phyloP scores from a whole-genome alignment of 345 rosid genomes.

The Garcia nutans region DNA sequence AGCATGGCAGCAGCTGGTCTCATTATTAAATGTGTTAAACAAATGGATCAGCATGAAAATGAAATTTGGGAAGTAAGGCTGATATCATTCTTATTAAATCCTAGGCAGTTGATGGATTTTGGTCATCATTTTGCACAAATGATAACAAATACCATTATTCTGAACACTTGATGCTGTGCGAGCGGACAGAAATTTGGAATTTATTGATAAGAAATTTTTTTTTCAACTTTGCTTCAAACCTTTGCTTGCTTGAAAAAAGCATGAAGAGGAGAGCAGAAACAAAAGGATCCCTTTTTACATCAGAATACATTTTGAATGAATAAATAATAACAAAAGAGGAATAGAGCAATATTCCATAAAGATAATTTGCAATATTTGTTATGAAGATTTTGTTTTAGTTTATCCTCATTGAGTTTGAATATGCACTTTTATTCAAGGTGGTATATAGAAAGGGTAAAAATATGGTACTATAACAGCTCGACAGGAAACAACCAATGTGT shows the following conservation, averaged over 20 bases:
- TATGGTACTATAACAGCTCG: background rate
- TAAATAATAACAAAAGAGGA: background rate
- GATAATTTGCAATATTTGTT: background rate
- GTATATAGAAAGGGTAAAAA: too few relatives aligned
- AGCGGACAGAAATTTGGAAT: background rate
- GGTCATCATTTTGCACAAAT: too few relatives aligned
- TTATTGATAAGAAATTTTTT: too few relatives aligned
- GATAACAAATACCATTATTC: too few relatives aligned
- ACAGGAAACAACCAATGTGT: too few relatives aligned
- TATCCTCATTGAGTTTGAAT: background rate
- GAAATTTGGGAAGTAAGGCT: background rate
- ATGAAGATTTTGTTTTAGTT: background rate
- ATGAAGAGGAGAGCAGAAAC: too few relatives aligned
- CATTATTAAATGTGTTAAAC: background rate
- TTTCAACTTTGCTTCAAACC: background rate
- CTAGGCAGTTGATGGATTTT: background rate
- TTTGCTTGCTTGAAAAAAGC: too few relatives aligned
- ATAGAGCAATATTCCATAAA: background rate
- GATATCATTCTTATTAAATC: too few relatives aligned
- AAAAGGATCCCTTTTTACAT: too few relatives aligned
- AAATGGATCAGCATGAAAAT: background rate
- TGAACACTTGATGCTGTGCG: background rate
- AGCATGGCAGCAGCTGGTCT: background rate
- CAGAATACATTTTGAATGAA: too few relatives aligned
- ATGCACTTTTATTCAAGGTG: background rate